A percentile compares a stretch with the other conserved stretches of the same genome.
Evolutionary conservation across 106 monocot species (phyloP).

Genomic region (Cymbidium sinense): DNA sequence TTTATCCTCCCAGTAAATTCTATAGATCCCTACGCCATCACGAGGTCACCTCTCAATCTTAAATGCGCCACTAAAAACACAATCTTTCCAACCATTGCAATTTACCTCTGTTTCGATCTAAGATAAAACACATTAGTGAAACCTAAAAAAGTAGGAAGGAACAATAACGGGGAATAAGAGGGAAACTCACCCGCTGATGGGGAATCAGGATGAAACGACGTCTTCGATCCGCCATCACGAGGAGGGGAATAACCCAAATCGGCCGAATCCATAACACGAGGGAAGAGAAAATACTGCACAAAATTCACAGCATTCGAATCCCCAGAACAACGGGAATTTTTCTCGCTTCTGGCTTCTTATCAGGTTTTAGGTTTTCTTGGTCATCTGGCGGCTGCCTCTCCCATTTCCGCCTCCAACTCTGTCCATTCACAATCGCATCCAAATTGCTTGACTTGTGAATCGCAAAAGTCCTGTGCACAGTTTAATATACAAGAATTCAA

Average conservation of each 20-base stretch:
- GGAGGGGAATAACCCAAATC: constrained; percentile 2
- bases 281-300: background rate
- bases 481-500: background rate
- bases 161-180: background rate
- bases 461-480: background rate
- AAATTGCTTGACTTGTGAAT: background rate
- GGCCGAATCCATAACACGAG: background rate
- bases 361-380: background rate
- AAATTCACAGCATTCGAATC: constrained; percentile 5
- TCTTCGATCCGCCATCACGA: background rate
- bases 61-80: background rate
- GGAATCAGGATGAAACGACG: constrained; percentile 1
- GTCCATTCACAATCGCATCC: background rate
- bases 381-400: background rate
- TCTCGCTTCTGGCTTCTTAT: background rate
- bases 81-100: background rate
- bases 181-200: background rate
- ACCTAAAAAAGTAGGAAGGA: background rate
- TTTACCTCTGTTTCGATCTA: background rate
- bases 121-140: background rate
- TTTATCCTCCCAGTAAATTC: background rate
- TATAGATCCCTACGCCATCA: background rate
- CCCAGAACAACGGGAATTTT: background rate
- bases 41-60: background rate
- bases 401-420: background rate